Conservation (phyloP, 2,329 filamentous ascomycete species). For the Ophiognomonia clavigignenti-juglandacearum region DNA sequence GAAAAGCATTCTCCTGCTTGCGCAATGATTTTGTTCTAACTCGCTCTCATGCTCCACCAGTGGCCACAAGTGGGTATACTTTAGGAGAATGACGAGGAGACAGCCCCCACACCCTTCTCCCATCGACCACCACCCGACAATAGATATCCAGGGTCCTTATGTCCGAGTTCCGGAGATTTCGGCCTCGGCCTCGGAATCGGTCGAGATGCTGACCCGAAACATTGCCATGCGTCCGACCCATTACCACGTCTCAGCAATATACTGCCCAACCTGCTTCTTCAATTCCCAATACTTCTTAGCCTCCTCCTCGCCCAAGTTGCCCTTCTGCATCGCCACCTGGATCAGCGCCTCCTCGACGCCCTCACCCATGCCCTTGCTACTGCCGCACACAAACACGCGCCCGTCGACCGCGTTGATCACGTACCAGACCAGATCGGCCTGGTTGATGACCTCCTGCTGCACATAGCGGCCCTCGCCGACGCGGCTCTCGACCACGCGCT, state of each 20-base stretch:
- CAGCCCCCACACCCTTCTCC: too few species aligned
- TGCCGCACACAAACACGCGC: slow-evolving; percentile 93
- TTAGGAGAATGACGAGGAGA: too few species aligned
- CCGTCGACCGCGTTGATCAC: slow-evolving; percentile 96
- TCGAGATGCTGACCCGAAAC: neutral
- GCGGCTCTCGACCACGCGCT: slow-evolving; percentile 73
- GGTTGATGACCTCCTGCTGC: slow-evolving; percentile 86
- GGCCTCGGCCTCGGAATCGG: neutral
- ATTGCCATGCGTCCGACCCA: neutral
- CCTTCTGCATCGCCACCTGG: slow-evolving; percentile 89
- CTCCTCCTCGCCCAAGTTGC: slow-evolving; percentile 76
- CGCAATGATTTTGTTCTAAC: neutral
- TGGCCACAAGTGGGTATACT: too few species aligned
- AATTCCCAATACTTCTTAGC: slow-evolving; percentile 83
- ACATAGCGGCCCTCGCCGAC: slow-evolving; percentile 83
- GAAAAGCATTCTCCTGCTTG: slow-evolving; percentile 3
- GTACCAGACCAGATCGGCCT: slow-evolving; percentile 97
- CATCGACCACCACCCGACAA: too few species aligned
- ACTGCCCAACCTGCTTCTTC: slow-evolving; percentile 91
- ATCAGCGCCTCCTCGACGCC: slow-evolving; percentile 85
- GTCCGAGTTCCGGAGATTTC: too few species aligned
- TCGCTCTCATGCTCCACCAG: neutral
- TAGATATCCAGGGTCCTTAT: too few species aligned
- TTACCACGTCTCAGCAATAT: slow-evolving; percentile 80
- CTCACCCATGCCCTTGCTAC: slow-evolving; percentile 94